Base-by-base conservation (phyloP, 1,284 basidiomycete species). In the Ustilago curta region DNA sequence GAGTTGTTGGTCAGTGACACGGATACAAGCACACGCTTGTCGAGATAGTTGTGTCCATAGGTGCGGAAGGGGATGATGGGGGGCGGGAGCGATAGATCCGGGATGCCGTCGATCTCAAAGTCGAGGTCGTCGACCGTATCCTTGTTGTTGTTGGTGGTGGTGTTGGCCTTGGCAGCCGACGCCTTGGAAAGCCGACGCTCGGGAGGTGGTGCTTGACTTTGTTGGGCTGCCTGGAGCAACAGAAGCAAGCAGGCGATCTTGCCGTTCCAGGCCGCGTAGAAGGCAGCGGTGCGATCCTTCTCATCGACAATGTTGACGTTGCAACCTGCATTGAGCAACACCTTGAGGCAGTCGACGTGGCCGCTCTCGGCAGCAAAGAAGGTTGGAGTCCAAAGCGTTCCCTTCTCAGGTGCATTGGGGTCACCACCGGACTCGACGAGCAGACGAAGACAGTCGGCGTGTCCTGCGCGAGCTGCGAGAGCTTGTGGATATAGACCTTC, bases 231-330 rank as follows among this genome's bases (percentile, higher is more conserved):
- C 11, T 75, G 44, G 81, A 83, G 74, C 87, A 52, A 84, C 86
- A 44, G 88, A 89, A 62, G 88, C 87, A 72, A 61, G 56, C 84
- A 82, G 42, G 88, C 87, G 59, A 92, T 90, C 84, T 98, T 94
- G 2, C 97, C 97, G 80, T 94, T 94, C 96, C 97, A 99, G 4
- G 94, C 95, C 0, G 97, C 95, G 82, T 98, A 98, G 87, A 97
- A 95, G 44, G 95, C 89, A 16, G 96, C 90, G 50, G 90, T 89
- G 80, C 93, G 92, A 23, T 91, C 91, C 62, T 93, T 89, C 85
- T 99, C 97, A 85, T 99, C 97, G 43, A 88, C 87, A 23, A 89
- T 88, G 79, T 91, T 89, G 35, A 92, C 90, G 58, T 92, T 89
- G 70, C 91, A 91, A 3, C 93, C 92, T 7, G 92, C 91, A 37